Evolutionary conservation across 2,329 filamentous ascomycete species (phyloP).

Genomic region (Exophiala sp.): DNA sequence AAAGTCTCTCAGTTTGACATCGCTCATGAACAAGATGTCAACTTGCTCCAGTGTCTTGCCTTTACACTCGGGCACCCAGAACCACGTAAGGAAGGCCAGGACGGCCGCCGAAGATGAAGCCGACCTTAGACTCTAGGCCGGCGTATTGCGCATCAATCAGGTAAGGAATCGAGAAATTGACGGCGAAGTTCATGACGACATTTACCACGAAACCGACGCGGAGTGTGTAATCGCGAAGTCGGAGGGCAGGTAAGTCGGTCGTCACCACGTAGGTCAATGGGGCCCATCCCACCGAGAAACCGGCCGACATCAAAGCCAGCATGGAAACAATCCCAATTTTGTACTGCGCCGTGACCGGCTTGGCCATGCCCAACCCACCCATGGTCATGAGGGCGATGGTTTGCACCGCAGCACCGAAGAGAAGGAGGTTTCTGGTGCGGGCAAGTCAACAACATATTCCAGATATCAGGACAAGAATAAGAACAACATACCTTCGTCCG

Average conservation of each 20-base stretch:
- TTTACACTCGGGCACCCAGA: constrained; percentile 5
- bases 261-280: constrained; percentile 26
- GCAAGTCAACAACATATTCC: not conserved
- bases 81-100: constrained; percentile 26
- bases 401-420: not conserved
- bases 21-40: too few species aligned
- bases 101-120: constrained; percentile 39
- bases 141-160: constrained; percentile 38
- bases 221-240: constrained; percentile 32
- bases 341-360: too few species aligned
- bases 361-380: not conserved
- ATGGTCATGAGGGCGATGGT: not conserved
- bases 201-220: constrained; percentile 33
- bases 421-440: not conserved
- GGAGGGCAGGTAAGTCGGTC: constrained; percentile 25
- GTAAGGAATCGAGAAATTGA: constrained; percentile 39
- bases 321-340: constrained; percentile 16
- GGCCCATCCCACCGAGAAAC: constrained; percentile 23
- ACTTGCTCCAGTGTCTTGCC: too few species aligned
- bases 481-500: constrained; percentile 3
- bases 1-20: too few species aligned
- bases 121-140: constrained; percentile 35
- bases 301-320: constrained; percentile 15
- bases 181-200: constrained; percentile 32
- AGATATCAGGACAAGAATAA: not conserved